These are phyloP conservation scores for Scytalidium sp. DNA, from an alignment of 2,329 filamentous ascomycete species.

Conservation along the genomic window DNA sequence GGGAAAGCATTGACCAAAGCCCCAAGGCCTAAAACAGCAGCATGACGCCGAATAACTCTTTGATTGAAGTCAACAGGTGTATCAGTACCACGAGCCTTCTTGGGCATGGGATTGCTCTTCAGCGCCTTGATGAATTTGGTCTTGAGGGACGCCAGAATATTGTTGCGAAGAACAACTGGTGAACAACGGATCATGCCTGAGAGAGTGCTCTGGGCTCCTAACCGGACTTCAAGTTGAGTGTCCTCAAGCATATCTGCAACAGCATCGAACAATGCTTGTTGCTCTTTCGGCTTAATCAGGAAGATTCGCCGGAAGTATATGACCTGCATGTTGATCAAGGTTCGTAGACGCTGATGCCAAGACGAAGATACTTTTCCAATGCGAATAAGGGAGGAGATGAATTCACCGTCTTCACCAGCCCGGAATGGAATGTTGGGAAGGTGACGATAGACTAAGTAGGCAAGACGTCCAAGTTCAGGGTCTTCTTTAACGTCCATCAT, in stretches of 20 bases:
- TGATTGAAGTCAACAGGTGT: conserved; percentile 70
- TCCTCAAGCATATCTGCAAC: conserved; percentile 97
- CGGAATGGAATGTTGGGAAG: conserved; percentile 93
- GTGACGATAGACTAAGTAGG: conserved; percentile 96
- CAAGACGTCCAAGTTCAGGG: conserved; percentile 87
- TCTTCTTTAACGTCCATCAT: conserved; percentile 99
- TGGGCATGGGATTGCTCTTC: conserved; percentile 83
- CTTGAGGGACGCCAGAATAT: conserved; percentile 73
- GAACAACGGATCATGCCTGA: conserved; percentile 99
- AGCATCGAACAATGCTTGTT: conserved; percentile 79
- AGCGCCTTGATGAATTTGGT: conserved; percentile 76
- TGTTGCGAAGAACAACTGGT: conserved; percentile 72
- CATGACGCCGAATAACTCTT: conserved; percentile 79
- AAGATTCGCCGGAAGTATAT: conserved; percentile 97
- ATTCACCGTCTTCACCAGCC: conserved; percentile 76
- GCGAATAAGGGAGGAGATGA: conserved; percentile 81
- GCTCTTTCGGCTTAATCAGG: conserved; percentile 71
- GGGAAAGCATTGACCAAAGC: conserved; percentile 94
- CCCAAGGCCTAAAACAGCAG: conserved; percentile 86
- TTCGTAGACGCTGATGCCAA: conserved; percentile 94
- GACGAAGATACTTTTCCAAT: conserved; percentile 81
- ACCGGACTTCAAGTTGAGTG: conserved; percentile 86
- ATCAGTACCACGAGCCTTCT: conserved; percentile 63
- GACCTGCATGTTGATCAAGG: conserved; percentile 97
- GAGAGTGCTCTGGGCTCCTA: conserved; percentile 86